Evolutionary conservation across 1,284 basidiomycete genomes (phyloP).

Genomic region (Leccinum huronense): DNA sequence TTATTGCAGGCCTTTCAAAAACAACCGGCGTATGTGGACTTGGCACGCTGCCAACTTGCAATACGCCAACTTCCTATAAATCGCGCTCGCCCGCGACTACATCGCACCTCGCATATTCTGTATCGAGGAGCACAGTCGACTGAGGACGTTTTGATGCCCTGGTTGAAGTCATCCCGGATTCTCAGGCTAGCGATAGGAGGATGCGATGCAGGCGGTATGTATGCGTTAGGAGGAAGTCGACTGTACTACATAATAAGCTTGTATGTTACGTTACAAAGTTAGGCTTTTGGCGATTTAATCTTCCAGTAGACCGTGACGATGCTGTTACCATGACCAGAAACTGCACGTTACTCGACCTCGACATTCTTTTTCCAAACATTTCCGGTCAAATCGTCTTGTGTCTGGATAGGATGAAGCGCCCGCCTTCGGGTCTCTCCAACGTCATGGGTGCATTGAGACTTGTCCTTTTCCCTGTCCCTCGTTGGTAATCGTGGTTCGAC

Average conservation of each 20-base stretch:
- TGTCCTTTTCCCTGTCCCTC: conserved; percentile 82
- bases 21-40: too few species aligned
- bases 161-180: too few species aligned
- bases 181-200: too few species aligned
- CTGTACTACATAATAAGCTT: background rate
- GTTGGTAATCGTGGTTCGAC: conserved; percentile 76
- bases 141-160: too few species aligned
- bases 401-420: conserved; percentile 55
- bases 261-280: conserved; percentile 1
- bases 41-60: too few species aligned
- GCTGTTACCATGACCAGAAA: conserved; percentile 62
- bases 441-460: conserved; percentile 69
- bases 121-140: too few species aligned
- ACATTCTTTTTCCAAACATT: conserved; percentile 65
- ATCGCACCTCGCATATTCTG: too few species aligned
- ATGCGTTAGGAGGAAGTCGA: background rate
- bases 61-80: too few species aligned
- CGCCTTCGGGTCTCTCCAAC: conserved; percentile 50
- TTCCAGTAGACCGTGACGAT: conserved; percentile 80
- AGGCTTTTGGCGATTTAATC: conserved; percentile 43
- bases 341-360: conserved; percentile 67
- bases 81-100: too few species aligned
- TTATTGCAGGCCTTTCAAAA: too few species aligned
- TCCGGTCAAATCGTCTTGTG: conserved; percentile 57
- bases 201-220: too few species aligned